phyloP scores from a whole-genome alignment of 1,139 yeast genomes.

The Yueomyces sp. region DNA sequence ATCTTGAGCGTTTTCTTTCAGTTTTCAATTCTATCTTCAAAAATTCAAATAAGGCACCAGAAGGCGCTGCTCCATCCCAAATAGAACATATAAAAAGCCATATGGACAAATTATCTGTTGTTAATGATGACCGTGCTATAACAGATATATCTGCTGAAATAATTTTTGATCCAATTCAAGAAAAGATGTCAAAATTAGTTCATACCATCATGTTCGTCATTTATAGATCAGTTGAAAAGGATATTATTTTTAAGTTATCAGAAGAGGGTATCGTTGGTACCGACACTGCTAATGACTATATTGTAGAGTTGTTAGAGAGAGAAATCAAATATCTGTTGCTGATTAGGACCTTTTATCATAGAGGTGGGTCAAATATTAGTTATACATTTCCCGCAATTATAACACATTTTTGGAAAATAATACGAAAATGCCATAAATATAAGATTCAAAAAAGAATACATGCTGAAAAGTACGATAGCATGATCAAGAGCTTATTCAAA shows the following conservation, averaged over 20 bases:
- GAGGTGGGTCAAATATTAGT: slow-evolving; percentile 41
- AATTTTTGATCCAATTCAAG: no score
- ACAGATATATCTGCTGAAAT: no score
- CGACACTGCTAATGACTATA: slow-evolving; percentile 3
- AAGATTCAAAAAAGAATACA: background rate
- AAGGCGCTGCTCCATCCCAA: no score
- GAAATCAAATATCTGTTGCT: slow-evolving; percentile 35
- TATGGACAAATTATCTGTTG: no score
- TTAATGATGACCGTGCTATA: no score
- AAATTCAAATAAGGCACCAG: no score
- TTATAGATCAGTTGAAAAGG: background rate
- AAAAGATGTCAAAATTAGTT: slow-evolving; percentile 49
- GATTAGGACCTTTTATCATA: slow-evolving; percentile 43
- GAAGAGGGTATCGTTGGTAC: background rate
- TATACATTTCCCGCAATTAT: slow-evolving; percentile 70
- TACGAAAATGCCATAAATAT: slow-evolving; percentile 31
- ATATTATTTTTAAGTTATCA: background rate
- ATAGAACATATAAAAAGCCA: no score
- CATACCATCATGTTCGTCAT: background rate
- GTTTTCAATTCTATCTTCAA: background rate
- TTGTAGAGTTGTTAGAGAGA: slow-evolving; percentile 6
- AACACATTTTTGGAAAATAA: slow-evolving; percentile 43
- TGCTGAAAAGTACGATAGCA: slow-evolving; percentile 13
- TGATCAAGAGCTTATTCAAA: slow-evolving; percentile 42
- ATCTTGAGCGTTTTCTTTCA: background rate